These are phyloP conservation scores for Diaporthe humulicola DNA, from an alignment of 2,329 filamentous ascomycete genomes.

Conservation along the genomic window DNA sequence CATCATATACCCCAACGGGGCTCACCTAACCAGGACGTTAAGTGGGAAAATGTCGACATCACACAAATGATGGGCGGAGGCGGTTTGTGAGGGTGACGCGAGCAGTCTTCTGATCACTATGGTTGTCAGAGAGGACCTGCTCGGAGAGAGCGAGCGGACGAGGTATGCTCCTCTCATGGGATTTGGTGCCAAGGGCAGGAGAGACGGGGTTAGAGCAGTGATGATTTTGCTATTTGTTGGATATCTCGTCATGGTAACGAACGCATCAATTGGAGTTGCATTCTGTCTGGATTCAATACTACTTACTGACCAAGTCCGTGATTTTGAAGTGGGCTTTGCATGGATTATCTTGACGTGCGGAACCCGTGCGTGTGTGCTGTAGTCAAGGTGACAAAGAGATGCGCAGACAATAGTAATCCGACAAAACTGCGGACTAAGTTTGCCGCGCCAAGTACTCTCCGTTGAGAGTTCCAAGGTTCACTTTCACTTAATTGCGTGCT, in stretches of 20 bases:
- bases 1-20: slow-evolving; percentile 40
- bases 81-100: slow-evolving; percentile 38
- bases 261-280: slow-evolving; percentile 36
- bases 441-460: neutral
- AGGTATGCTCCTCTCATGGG: slow-evolving; percentile 3
- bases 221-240: slow-evolving; percentile 22
- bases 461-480: neutral
- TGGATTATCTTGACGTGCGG: slow-evolving; percentile 7
- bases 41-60: slow-evolving; percentile 61
- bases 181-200: neutral
- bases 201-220: neutral
- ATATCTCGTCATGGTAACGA: slow-evolving; percentile 37
- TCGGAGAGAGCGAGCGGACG: neutral
- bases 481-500: neutral
- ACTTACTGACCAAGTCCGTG: neutral
- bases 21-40: slow-evolving; percentile 47
- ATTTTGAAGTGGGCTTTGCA: neutral
- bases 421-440: neutral
- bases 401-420: neutral
- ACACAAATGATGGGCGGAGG: slow-evolving; percentile 56
- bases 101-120: neutral
- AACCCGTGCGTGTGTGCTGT: neutral
- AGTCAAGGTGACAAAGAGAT: neutral
- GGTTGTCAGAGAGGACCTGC: neutral
- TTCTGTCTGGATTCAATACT: neutral